Conservation (phyloP, 371 early-diverging fungal species). For the Mucor indicus region DNA sequence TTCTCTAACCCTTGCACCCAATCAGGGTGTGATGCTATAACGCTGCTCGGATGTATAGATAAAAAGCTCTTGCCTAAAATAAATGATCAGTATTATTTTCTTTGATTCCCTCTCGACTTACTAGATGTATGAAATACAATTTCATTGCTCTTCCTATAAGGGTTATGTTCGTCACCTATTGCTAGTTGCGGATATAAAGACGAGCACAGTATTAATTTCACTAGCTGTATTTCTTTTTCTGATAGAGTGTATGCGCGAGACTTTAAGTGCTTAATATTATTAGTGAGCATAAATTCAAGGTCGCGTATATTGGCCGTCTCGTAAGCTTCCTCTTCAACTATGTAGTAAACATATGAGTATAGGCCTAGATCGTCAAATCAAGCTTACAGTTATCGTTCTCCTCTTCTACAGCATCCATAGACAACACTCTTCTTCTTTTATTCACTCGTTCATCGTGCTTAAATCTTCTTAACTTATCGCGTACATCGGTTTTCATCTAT, state of each 20-base stretch:
- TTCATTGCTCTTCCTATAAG: slow-evolving; percentile 52
- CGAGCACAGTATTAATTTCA: slow-evolving; percentile 61
- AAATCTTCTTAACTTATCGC: slow-evolving; percentile 27
- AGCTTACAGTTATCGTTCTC: slow-evolving; percentile 16
- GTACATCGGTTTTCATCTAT: background rate
- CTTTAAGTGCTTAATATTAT: slow-evolving; percentile 41
- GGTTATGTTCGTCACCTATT: slow-evolving; percentile 64
- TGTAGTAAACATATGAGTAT: no score
- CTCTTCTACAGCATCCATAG: slow-evolving; percentile 16
- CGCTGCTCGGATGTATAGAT: slow-evolving; percentile 62
- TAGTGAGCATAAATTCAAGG: slow-evolving; percentile 60
- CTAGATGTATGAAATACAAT: slow-evolving; percentile 52
- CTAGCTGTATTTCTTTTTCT: slow-evolving; percentile 39
- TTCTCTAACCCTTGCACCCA: slow-evolving; percentile 49
- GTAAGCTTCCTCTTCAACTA: background rate
- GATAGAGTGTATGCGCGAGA: slow-evolving; percentile 36
- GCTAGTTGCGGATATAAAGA: slow-evolving; percentile 69
- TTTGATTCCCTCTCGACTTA: slow-evolving; percentile 1
- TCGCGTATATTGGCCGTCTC: slow-evolving; percentile 46
- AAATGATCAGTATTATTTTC: background rate
- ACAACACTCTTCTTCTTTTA: slow-evolving; percentile 26
- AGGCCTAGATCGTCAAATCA: no score
- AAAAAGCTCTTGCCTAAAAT: slow-evolving; percentile 49
- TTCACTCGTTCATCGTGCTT: slow-evolving; percentile 27
- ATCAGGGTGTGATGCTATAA: slow-evolving; percentile 56